Conservation (phyloP, 179 eudicot genomes). For the Spinacia oleracea region DNA sequence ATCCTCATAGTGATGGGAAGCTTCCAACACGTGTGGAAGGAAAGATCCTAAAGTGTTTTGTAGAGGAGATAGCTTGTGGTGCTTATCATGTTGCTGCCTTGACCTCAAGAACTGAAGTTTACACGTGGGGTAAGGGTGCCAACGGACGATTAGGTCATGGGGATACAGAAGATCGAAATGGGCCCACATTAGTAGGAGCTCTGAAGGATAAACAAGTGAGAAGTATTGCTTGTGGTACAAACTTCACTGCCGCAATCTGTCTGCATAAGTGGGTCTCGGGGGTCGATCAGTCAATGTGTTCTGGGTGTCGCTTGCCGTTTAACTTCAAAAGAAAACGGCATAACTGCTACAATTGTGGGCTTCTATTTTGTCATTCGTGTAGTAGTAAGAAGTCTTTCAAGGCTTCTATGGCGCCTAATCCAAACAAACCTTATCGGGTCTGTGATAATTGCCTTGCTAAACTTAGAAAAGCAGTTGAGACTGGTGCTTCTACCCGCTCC, state of each 20-base stretch:
- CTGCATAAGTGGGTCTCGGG: slow-evolving; percentile 98
- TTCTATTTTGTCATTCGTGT: slow-evolving; percentile 88
- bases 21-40: slow-evolving; percentile 81
- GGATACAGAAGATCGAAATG: slow-evolving; percentile 72
- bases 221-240: slow-evolving; percentile 89
- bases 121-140: slow-evolving; percentile 97
- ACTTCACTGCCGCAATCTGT: slow-evolving; percentile 92
- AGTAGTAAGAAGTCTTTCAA: slow-evolving; percentile 88
- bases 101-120: slow-evolving; percentile 93
- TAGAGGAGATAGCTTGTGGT: slow-evolving; percentile 96
- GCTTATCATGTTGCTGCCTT: slow-evolving; percentile 87
- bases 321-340: slow-evolving; percentile 98
- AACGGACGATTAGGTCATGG: slow-evolving; percentile 97
- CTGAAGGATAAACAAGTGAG: slow-evolving; percentile 92
- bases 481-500: slow-evolving; percentile 59
- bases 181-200: slow-evolving; percentile 87
- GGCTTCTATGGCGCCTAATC: slow-evolving; percentile 99
- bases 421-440: slow-evolving; percentile 92
- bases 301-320: slow-evolving; percentile 89
- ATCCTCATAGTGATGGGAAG: slow-evolving; percentile 81
- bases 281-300: slow-evolving; percentile 92
- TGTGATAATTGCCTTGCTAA: slow-evolving; percentile 86
- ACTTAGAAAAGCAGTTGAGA: slow-evolving; percentile 68
- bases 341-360: slow-evolving; percentile 93
- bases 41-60: slow-evolving; percentile 62